These are phyloP conservation scores for Shiraia sp. DNA, from an alignment of 2,329 filamentous ascomycete species.

Conservation along the genomic window DNA sequence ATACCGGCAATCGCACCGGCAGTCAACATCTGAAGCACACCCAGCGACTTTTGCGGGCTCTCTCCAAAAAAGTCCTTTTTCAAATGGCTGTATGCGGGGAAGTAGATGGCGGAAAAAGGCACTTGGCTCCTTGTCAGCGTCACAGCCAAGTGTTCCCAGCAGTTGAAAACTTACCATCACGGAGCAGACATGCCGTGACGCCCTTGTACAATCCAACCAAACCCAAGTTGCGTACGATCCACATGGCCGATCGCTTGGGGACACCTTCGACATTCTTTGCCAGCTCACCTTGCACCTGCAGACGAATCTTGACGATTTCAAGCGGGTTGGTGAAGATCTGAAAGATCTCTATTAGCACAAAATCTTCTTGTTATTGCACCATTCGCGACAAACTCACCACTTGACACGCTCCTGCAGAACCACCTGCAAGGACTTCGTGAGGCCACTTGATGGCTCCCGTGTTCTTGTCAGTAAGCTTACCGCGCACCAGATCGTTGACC, in stretches of 20 bases:
- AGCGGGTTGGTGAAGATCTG: slow-evolving; percentile 96
- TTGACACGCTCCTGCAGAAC: slow-evolving; percentile 88
- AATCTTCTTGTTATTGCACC: neutral
- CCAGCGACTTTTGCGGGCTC: slow-evolving; percentile 81
- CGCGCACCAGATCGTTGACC: slow-evolving; percentile 90
- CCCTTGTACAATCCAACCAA: slow-evolving; percentile 96
- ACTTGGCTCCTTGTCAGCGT: slow-evolving; percentile 52
- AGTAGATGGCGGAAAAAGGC: slow-evolving; percentile 98
- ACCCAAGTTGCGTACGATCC: slow-evolving; percentile 96
- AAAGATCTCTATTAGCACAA: slow-evolving; percentile 10
- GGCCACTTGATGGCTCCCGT: slow-evolving; percentile 71
- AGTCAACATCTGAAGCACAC: slow-evolving; percentile 86
- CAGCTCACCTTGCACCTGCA: slow-evolving; percentile 96
- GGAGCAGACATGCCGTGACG: slow-evolving; percentile 88
- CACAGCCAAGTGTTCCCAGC: neutral
- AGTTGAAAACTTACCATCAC: slow-evolving; percentile 59
- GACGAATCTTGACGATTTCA: slow-evolving; percentile 98
- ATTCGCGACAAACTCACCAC: slow-evolving; percentile 65
- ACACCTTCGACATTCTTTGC: slow-evolving; percentile 82
- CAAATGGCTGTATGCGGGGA: slow-evolving; percentile 92
- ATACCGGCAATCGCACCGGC: slow-evolving; percentile 80
- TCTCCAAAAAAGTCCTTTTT: slow-evolving; percentile 96
- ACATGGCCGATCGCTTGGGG: slow-evolving; percentile 90
- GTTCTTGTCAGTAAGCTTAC: slow-evolving; percentile 72
- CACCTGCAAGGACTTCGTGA: slow-evolving; percentile 84